Conservation (phyloP, 139 green algal species). For the Chlamydomonas urium region DNA sequence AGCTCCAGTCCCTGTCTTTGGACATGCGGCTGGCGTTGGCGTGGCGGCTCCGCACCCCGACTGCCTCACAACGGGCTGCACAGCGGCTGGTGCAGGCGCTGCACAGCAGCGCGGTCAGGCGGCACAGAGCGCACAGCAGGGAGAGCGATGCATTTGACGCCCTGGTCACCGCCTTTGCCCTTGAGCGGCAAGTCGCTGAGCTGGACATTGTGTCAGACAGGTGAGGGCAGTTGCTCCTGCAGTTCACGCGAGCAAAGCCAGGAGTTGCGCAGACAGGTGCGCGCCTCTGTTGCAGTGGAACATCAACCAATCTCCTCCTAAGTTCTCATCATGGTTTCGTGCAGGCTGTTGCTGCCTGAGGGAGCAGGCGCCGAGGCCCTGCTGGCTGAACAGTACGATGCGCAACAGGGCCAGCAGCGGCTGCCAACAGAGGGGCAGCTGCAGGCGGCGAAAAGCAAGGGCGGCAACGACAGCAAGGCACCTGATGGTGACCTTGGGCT, state of each 20-base stretch:
- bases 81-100: neutral
- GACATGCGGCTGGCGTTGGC: conserved; percentile 1
- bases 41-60: neutral
- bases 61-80: neutral
- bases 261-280: neutral
- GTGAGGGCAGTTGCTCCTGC: neutral
- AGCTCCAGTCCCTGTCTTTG: neutral
- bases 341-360: neutral
- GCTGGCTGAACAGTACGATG: too few species aligned
- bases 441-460: too few species aligned
- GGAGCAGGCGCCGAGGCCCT: neutral
- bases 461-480: too few species aligned
- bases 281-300: neutral
- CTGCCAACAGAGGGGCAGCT: too few species aligned
- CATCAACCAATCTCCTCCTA: neutral
- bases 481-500: too few species aligned
- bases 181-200: neutral
- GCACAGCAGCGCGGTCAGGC: neutral
- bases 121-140: neutral
- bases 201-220: conserved; percentile 3
- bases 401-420: too few species aligned
- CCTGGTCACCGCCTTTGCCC: conserved; percentile 3
- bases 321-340: neutral
- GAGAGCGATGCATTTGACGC: neutral
- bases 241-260: too few species aligned